Conservation (phyloP, 108 stramenopile species). For the Cyclotella cryptica region DNA sequence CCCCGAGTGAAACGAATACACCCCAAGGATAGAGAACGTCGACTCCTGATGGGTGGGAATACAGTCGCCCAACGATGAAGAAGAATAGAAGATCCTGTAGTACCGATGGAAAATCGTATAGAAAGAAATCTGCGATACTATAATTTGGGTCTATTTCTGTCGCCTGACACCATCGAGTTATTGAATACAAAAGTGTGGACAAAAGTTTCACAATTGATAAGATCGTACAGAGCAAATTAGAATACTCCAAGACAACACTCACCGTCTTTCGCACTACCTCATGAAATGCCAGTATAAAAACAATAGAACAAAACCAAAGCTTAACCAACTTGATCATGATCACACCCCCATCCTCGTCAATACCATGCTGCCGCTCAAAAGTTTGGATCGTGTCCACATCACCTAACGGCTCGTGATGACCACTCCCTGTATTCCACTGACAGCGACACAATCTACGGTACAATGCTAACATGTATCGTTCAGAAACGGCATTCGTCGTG, state of each 20-base stretch:
- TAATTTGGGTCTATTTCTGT: slow-evolving; percentile 55
- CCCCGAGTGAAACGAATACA: slow-evolving; percentile 32
- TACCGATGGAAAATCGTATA: slow-evolving; percentile 65
- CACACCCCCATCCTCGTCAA: slow-evolving; percentile 27
- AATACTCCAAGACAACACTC: background rate
- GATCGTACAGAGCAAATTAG: background rate
- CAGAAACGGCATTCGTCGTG: slow-evolving; percentile 19
- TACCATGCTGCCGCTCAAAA: background rate
- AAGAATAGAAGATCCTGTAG: slow-evolving; percentile 65
- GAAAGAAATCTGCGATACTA: slow-evolving; percentile 52
- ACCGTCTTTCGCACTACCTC: slow-evolving; percentile 53
- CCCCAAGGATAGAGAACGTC: slow-evolving; percentile 59
- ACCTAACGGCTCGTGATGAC: background rate
- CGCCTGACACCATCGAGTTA: slow-evolving; percentile 3
- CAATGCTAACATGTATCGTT: background rate
- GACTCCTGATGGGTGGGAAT: slow-evolving; percentile 48
- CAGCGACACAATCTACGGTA: slow-evolving; percentile 23
- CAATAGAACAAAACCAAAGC: slow-evolving; percentile 52
- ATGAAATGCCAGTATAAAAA: slow-evolving; percentile 56
- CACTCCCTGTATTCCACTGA: background rate
- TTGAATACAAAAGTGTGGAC: background rate
- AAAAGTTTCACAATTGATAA: background rate
- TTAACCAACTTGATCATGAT: slow-evolving; percentile 61
- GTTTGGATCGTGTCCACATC: background rate
- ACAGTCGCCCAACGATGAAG: slow-evolving; percentile 73